phyloP scores from a whole-genome alignment of 1,284 basidiomycete species.

The Cryptococcus jaspeensis region DNA sequence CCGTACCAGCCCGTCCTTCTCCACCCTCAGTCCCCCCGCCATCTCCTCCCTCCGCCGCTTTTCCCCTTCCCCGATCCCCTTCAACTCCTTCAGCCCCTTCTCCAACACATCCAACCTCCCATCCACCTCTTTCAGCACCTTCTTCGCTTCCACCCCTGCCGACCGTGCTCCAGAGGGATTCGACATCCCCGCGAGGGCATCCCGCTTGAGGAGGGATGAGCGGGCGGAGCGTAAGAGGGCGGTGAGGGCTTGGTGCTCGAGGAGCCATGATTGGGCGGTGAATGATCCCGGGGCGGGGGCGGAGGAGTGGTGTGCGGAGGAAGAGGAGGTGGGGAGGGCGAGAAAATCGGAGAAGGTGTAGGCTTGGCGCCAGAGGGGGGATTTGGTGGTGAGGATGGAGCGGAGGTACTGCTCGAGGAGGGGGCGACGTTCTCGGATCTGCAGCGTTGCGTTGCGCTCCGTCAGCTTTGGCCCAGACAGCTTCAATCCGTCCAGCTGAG shows the following conservation, averaged over 20 bases:
- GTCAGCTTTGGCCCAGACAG: not conserved
- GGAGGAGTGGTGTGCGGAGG: constrained; percentile 11
- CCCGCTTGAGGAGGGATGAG: constrained; percentile 79
- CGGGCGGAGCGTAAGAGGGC: constrained; percentile 73
- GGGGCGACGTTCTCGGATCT: constrained; percentile 69
- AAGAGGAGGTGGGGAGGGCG: constrained; percentile 61
- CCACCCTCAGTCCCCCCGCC: constrained; percentile 69
- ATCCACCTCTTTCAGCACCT: constrained; percentile 71
- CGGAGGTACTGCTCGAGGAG: constrained; percentile 84
- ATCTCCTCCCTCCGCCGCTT: constrained; percentile 75
- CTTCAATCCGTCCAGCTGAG: no score
- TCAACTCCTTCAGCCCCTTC: constrained; percentile 56
- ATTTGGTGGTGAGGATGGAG: constrained; percentile 74
- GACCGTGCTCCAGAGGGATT: constrained; percentile 74
- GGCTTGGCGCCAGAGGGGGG: constrained; percentile 75
- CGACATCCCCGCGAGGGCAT: constrained; percentile 71
- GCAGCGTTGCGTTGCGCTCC: constrained; percentile 34
- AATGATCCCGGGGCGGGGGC: constrained; percentile 57
- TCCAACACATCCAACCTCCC: constrained; percentile 67
- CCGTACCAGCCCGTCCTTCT: constrained; percentile 60
- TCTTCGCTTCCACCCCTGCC: constrained; percentile 77
- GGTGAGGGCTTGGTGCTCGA: constrained; percentile 75
- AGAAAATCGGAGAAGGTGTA: constrained; percentile 84
- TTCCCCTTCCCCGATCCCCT: constrained; percentile 75
- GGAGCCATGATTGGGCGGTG: constrained; percentile 72